A percentile compares a stretch with the other conserved stretches of the same genome.
These are phyloP conservation scores for Mycena pura DNA, from an alignment of 768 basidiomycete species.

Conservation along the genomic window DNA sequence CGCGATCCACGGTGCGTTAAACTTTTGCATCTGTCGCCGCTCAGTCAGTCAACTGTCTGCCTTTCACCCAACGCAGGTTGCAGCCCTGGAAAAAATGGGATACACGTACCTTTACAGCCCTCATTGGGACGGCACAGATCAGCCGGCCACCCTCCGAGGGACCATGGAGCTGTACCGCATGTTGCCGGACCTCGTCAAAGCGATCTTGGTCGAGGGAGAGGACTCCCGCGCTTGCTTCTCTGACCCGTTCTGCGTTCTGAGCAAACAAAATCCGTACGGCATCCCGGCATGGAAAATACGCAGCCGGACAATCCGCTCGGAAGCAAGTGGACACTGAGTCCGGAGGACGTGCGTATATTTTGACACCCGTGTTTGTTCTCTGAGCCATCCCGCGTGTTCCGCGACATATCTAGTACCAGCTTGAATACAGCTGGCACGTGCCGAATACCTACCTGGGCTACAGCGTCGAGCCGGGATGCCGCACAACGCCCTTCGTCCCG, in stretches of 20 bases:
- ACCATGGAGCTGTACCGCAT: slow-evolving; percentile 36
- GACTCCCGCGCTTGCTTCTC: slow-evolving; percentile 1
- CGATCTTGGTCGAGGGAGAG: slow-evolving; percentile 17
- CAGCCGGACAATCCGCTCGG: slow-evolving; percentile 24
- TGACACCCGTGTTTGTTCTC: slow-evolving; percentile 7
- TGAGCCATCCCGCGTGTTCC: too few relatives aligned
- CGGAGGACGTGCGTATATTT: slow-evolving; percentile 27
- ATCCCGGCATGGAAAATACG: slow-evolving; percentile 45
- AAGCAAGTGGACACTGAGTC: slow-evolving; percentile 41
- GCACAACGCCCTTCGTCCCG: slow-evolving; percentile 29
- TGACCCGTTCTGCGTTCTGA: slow-evolving; percentile 34
- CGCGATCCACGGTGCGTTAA: slow-evolving; percentile 32
- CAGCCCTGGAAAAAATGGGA: slow-evolving; percentile 33
- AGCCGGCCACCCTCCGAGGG: too few relatives aligned
- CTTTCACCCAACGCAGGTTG: slow-evolving; percentile 15
- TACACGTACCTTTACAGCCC: slow-evolving; percentile 21
- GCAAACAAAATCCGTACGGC: slow-evolving; percentile 35
- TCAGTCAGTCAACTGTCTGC: not conserved
- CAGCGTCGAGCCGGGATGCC: slow-evolving; percentile 40
- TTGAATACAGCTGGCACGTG: not conserved
- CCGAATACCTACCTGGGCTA: slow-evolving; percentile 32
- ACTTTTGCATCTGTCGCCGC: not conserved
- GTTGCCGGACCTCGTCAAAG: slow-evolving; percentile 44
- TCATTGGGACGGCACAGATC: too few relatives aligned
- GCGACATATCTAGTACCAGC: slow-evolving; percentile 14